Evolutionary conservation across 2,329 filamentous ascomycete species (phyloP).

Genomic region (Diatrype stigma): DNA sequence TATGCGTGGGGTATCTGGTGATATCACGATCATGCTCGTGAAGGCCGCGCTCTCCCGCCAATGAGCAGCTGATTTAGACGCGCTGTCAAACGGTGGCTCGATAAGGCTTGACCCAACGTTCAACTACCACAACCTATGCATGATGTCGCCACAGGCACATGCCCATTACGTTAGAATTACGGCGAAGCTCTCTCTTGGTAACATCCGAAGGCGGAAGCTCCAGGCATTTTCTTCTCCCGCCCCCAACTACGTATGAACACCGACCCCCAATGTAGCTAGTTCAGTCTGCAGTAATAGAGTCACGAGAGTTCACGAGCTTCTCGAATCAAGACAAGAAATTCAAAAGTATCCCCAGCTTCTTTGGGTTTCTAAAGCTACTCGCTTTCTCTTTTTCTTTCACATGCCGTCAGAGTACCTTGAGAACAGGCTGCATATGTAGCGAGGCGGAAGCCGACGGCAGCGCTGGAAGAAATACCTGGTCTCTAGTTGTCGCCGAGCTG

Average conservation of each 20-base stretch:
- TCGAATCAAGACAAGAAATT: neutral
- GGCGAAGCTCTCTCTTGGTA: conserved; percentile 20
- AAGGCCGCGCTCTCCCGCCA: neutral
- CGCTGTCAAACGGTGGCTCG: neutral
- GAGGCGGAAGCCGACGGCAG: no score
- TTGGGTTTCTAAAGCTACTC: no score
- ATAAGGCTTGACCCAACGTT: neutral
- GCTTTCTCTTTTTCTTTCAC: no score
- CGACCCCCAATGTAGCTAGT: neutral
- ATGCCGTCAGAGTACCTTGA: no score
- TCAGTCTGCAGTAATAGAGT: no score
- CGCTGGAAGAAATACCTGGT: no score
- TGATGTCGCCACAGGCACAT: conserved; percentile 2
- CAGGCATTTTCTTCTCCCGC: neutral
- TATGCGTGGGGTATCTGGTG: neutral
- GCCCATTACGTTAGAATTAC: conserved; percentile 20
- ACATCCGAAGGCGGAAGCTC: conserved; percentile 19
- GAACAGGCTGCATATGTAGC: no score
- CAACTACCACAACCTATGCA: neutral
- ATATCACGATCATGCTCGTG: neutral
- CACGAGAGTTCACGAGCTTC: neutral
- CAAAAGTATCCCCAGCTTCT: no score
- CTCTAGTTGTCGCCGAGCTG: no score
- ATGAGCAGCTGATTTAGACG: neutral
- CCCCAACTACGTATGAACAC: neutral